These are phyloP conservation scores for Lachancea waltii DNA, from an alignment of 805 yeast genomes.

Conservation along the genomic window DNA sequence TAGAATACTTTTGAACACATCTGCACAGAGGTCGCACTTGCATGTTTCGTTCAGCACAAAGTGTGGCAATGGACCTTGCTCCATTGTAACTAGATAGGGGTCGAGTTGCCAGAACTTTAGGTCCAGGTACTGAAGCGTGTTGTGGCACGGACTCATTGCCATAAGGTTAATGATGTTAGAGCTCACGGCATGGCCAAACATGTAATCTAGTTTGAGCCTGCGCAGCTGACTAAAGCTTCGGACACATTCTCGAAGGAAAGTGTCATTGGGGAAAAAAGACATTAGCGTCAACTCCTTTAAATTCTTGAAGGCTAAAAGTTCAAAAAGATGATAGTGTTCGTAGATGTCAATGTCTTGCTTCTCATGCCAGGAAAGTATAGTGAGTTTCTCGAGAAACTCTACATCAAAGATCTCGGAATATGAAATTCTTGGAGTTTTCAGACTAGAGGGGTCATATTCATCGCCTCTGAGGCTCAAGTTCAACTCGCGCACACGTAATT, in stretches of 20 bases:
- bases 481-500: conserved; percentile 19
- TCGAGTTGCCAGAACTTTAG: conserved; percentile 24
- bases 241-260: conserved; percentile 24
- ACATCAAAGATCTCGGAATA: conserved; percentile 32
- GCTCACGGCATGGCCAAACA: conserved; percentile 22
- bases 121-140: conserved; percentile 31
- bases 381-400: conserved; percentile 24
- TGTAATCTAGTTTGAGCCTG: conserved; percentile 33
- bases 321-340: conserved; percentile 22
- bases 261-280: conserved; percentile 26
- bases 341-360: conserved; percentile 20
- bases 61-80: conserved; percentile 16
- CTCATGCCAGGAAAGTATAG: conserved; percentile 37
- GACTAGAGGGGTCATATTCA: conserved; percentile 14
- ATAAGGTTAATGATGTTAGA: conserved; percentile 18
- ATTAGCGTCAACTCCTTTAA: conserved; percentile 31
- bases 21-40: conserved; percentile 24
- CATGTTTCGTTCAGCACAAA: conserved; percentile 21
- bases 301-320: conserved; percentile 28
- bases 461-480: conserved; percentile 28
- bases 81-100: conserved; percentile 19
- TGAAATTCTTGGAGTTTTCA: conserved; percentile 9
- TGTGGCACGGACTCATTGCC: conserved; percentile 20
- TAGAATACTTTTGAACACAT: conserved; percentile 25
- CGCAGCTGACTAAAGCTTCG: conserved; percentile 21